Conservation (phyloP, 2,329 filamentous ascomycete genomes). For the Talaromyces sp. region DNA sequence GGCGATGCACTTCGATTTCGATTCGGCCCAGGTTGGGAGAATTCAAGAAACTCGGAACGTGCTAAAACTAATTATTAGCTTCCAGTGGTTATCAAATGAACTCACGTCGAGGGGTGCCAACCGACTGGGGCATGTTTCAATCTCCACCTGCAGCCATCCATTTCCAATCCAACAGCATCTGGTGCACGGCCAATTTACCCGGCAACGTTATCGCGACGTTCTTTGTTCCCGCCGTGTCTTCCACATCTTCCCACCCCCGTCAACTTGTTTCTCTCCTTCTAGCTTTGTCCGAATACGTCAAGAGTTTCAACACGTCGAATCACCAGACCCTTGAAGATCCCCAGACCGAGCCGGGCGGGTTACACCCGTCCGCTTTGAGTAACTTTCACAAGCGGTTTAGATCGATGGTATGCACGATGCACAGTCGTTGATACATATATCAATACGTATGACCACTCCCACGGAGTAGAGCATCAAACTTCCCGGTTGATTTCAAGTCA, state of each 20-base stretch:
- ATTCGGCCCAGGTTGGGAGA: neutral
- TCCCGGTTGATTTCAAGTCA: neutral
- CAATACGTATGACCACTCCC: neutral
- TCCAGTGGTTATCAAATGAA: no score
- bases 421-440: neutral
- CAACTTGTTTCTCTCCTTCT: neutral
- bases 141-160: neutral
- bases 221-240: neutral
- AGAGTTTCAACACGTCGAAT: neutral
- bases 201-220: constrained; percentile 2
- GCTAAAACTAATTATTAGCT: no score
- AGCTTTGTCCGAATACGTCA: neutral
- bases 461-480: neutral
- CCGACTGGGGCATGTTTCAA: neutral
- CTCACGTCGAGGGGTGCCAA: neutral
- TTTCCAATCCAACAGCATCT: neutral
- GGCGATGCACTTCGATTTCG: neutral
- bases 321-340: neutral
- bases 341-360: neutral
- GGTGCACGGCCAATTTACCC: neutral
- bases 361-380: neutral
- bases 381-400: neutral
- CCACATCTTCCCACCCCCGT: no score
- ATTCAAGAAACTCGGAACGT: neutral
- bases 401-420: neutral